A percentile compares a stretch with the other conserved stretches of the same genome.
These are phyloP conservation scores for Ochromonas danica DNA, from an alignment of 108 stramenopile species.

Conservation along the genomic window DNA sequence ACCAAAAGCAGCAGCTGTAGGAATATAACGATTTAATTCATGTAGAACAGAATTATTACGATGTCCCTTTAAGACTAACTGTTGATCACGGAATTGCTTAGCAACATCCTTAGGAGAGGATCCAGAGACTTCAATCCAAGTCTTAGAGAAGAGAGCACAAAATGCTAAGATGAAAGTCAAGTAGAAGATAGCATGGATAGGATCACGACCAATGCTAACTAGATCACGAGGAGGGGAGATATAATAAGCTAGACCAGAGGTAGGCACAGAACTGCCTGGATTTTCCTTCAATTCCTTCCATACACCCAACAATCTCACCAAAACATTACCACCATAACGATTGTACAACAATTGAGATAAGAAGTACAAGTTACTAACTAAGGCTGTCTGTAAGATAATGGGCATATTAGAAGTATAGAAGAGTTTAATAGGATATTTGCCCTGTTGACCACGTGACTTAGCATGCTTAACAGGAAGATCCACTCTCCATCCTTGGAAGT, in stretches of 20 bases:
- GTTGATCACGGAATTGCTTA: constrained; percentile 95
- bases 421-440: constrained; percentile 69
- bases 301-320: constrained; percentile 94
- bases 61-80: constrained; percentile 99
- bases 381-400: constrained; percentile 96
- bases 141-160: constrained; percentile 96
- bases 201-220: constrained; percentile 91
- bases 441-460: constrained; percentile 90
- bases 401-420: constrained; percentile 99
- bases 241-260: constrained; percentile 99
- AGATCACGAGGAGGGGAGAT: constrained; percentile 89
- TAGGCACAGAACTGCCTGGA: constrained; percentile 83
- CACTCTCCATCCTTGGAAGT: constrained; percentile 99
- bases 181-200: constrained; percentile 98
- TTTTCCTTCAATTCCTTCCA: constrained; percentile 92
- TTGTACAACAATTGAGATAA: constrained; percentile 96
- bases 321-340: constrained; percentile 87
- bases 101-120: constrained; percentile 93
- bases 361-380: constrained; percentile 98
- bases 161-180: constrained; percentile 90
- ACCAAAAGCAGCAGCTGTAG: constrained; percentile 96
- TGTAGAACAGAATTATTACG: constrained; percentile 89
- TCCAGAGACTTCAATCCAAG: constrained; percentile 98
- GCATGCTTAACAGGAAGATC: constrained; percentile 97
- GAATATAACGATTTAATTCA: constrained; percentile 97